phyloP scores from a whole-genome alignment of 352 stramenopile genomes.

The Globisporangium alternatum region DNA sequence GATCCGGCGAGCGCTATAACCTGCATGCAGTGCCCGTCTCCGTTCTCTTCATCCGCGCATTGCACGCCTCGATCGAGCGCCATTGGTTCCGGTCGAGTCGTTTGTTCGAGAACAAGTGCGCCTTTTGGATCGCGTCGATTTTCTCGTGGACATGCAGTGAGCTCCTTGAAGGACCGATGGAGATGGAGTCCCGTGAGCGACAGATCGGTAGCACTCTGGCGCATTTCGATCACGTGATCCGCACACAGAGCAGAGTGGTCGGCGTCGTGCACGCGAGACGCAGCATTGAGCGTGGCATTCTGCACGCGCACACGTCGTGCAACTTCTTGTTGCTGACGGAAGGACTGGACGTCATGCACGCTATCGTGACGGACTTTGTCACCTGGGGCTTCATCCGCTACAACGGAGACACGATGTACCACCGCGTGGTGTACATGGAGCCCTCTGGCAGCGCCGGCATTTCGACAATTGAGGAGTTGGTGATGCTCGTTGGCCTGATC shows the following conservation, averaged over 20 bases:
- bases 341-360: background rate
- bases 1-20: background rate
- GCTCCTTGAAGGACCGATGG: background rate
- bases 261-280: background rate
- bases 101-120: background rate
- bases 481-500: background rate
- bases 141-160: background rate
- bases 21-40: background rate
- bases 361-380: background rate
- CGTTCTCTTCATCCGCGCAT: background rate
- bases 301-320: background rate
- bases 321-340: background rate
- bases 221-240: background rate
- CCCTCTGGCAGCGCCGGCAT: background rate
- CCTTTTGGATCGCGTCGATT: background rate
- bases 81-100: background rate
- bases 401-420: background rate
- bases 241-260: background rate
- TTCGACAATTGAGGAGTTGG: background rate
- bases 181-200: background rate
- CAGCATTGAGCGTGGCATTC: background rate
- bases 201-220: background rate
- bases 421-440: background rate
- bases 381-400: background rate
- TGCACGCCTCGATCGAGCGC: background rate